Percentiles rank a stretch among this genome's conserved stretches.
Conservation (phyloP, 495 filamentous ascomycete genomes). For the Clavariopsis aquatica region DNA sequence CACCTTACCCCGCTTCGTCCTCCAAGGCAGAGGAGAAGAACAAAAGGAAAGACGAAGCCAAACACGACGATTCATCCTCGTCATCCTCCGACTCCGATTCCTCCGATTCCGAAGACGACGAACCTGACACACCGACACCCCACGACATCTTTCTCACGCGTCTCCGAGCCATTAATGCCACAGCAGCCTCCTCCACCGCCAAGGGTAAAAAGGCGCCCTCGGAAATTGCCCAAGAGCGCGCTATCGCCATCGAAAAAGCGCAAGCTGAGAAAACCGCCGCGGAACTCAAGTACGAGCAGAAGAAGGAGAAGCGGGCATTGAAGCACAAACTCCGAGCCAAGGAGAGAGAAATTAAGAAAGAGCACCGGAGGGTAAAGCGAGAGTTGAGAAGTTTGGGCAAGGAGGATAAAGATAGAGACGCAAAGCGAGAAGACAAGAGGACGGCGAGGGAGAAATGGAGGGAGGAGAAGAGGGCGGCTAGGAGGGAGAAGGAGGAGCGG, state of each 20-base stretch:
- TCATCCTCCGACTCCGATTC: conserved; percentile 22
- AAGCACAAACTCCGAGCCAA: conserved; percentile 2
- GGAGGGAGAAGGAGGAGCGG: conserved; percentile 3
- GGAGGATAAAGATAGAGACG: conserved; percentile 3
- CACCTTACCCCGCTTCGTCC: too few species aligned
- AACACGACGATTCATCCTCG: conserved; percentile 5
- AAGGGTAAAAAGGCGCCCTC: conserved; percentile 32
- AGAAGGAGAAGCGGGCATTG: conserved; percentile 17
- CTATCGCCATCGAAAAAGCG: conserved; percentile 26
- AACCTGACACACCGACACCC: background rate
- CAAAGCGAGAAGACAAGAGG: background rate
- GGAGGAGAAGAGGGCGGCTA: conserved; percentile 6
- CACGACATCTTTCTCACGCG: conserved; percentile 7
- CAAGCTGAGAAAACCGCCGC: conserved; percentile 7
- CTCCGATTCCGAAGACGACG: conserved; percentile 2
- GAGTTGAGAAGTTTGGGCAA: conserved; percentile 11
- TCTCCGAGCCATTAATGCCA: conserved; percentile 27
- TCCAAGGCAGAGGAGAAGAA: background rate
- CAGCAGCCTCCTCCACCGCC: background rate
- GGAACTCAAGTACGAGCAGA: conserved; percentile 27
- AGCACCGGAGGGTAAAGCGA: conserved; percentile 7
- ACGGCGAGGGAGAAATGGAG: background rate
- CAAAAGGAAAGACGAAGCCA: conserved; percentile 7
- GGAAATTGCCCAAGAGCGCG: conserved; percentile 19
- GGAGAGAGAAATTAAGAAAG: conserved; percentile 23